Conservation (phyloP, 306 rosid genomes). For the Astragalus glycyphyllos region DNA sequence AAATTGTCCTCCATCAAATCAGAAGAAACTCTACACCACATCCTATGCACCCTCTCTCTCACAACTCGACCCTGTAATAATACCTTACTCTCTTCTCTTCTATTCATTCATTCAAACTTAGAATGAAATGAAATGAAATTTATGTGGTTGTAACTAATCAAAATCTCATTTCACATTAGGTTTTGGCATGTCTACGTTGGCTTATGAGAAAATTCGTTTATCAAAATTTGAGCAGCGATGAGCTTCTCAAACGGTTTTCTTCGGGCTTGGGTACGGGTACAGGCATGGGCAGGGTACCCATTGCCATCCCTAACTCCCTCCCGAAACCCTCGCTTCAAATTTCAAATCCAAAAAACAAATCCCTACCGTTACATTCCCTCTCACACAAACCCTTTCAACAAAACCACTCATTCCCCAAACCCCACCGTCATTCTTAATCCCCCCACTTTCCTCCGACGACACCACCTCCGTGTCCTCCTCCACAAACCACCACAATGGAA, state of each 20-base stretch:
- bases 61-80: conserved; percentile 55
- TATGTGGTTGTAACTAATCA: background rate
- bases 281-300: too few relatives aligned
- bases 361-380: conserved; percentile 48
- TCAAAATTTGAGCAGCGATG: conserved; percentile 44
- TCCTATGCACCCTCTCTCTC: conserved; percentile 56
- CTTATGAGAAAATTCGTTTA: conserved; percentile 64
- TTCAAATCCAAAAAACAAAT: conserved; percentile 39
- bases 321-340: conserved; percentile 26
- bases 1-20: conserved; percentile 49
- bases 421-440: background rate
- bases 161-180: conserved; percentile 35
- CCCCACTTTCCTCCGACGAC: conserved; percentile 11
- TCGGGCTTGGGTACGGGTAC: too few relatives aligned
- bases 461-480: conserved; percentile 43
- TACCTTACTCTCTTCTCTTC: background rate
- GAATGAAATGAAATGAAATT: background rate
- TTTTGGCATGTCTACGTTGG: conserved; percentile 69
- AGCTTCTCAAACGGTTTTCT: conserved; percentile 59
- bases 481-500: conserved; percentile 53
- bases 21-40: conserved; percentile 47
- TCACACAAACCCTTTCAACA: background rate
- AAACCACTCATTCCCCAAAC: background rate
- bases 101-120: background rate
- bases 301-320: too few relatives aligned